Conservation (phyloP, 176 grass and related monocot genomes). For the Chrysopogon serrulatus region DNA sequence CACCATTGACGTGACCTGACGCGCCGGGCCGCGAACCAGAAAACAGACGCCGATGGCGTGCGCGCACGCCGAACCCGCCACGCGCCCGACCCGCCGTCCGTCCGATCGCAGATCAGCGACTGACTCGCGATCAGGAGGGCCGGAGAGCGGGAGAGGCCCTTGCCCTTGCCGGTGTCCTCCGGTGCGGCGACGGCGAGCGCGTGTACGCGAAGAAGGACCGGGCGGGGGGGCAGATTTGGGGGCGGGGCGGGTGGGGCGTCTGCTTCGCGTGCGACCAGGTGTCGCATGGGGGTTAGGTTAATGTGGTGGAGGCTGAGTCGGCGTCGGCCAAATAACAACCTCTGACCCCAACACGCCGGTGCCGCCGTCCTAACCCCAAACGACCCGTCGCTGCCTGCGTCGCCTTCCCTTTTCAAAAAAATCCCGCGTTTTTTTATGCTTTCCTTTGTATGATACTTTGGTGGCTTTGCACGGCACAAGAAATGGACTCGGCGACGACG, state of each 20-base stretch:
- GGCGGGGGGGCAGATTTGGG: not conserved
- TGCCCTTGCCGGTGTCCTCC: not conserved
- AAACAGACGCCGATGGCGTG: not conserved
- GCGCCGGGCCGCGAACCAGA: not conserved
- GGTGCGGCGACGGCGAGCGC: not conserved
- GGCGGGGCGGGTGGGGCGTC: constrained; percentile 16
- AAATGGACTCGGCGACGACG: not conserved
- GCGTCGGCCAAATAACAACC: constrained; percentile 17
- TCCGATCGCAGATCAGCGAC: not conserved
- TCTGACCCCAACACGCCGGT: not conserved
- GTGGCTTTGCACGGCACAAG: not conserved
- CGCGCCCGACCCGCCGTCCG: not conserved
- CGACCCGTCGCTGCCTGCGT: not conserved
- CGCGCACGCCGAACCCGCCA: not conserved
- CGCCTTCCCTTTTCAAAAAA: not conserved
- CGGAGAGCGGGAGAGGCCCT: not conserved
- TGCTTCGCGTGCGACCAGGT: constrained; percentile 22
- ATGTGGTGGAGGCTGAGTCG: constrained; percentile 18
- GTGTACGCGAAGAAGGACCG: not conserved
- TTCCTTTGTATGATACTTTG: constrained; percentile 1
- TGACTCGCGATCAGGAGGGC: not conserved
- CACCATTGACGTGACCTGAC: constrained; percentile 6
- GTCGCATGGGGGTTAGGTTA: not conserved
- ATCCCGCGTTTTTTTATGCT: not conserved
- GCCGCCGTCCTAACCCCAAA: not conserved